Evolutionary conservation across 805 yeast genomes (phyloP).

Genomic region (Candida schatavii): DNA sequence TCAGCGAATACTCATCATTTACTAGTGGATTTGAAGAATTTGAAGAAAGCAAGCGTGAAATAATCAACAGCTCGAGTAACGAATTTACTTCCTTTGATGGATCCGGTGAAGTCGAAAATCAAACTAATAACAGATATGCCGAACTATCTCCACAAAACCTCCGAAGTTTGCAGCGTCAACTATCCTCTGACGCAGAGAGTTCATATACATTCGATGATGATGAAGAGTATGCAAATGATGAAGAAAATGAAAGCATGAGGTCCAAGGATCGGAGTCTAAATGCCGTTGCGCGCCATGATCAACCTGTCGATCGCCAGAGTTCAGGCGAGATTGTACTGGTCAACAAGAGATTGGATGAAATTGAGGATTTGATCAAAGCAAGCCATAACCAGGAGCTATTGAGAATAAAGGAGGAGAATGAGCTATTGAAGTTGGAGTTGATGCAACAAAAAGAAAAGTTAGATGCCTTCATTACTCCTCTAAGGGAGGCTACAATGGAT

Average conservation of each 20-base stretch:
- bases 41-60: conserved; percentile 4
- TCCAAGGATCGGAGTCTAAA: background rate
- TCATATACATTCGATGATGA: conserved; percentile 35
- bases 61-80: conserved; percentile 10
- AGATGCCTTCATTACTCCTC: background rate
- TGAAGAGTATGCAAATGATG: conserved; percentile 9
- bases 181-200: conserved; percentile 12
- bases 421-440: conserved; percentile 6
- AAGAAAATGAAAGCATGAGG: background rate
- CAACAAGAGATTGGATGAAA: background rate
- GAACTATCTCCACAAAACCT: conserved; percentile 4
- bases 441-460: conserved; percentile 2
- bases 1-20: conserved; percentile 26
- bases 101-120: background rate
- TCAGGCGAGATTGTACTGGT: background rate
- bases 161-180: background rate
- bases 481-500: conserved; percentile 6
- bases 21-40: conserved; percentile 28
- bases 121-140: background rate
- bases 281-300: background rate
- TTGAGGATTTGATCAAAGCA: conserved; percentile 8
- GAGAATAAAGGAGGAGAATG: conserved; percentile 16
- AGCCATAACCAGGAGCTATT: conserved; percentile 11
- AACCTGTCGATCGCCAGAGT: too few species aligned
- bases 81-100: conserved; percentile 14